Base-by-base conservation (phyloP, 768 basidiomycete genomes). In the Auriscalpium microsporum region DNA sequence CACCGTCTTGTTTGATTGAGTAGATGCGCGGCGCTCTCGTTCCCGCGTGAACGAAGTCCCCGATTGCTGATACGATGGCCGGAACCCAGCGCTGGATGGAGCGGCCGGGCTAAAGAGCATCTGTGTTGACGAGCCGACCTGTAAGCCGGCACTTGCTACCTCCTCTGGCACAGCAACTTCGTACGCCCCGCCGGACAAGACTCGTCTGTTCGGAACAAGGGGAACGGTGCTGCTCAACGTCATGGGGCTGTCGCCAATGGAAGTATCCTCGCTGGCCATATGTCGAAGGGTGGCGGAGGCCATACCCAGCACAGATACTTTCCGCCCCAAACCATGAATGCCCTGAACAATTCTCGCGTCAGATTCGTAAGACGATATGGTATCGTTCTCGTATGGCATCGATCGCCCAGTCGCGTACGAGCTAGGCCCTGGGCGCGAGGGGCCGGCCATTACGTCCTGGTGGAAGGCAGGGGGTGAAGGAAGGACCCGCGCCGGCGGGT, bases 1-100 rank as follows among this genome's bases (percentile, higher is more conserved):
- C 17, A 68, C 69, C 2, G 67, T 63, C 49, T 50, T 64, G 36
- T 52, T 55, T 2, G 81, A 82, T 53, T 74, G 68, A 6, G 72
- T 58, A 5, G 82, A 82, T 40, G 69, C 62, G 36, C 76, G 71
- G 33, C 61, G 55, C 52, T 53, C 51, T 34, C 17, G 37, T 28
- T 36, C 51, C 28, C 28, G 28, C 5, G 28, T 28, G 28, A 28
- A 28, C 7, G 28, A 28, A 28, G 28, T 28, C 19, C 10, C 13
- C 2, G 45, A 47, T n/a, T 16, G 16, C 44, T 38, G 50, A 16
- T 9, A 11, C 13, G 38, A 40, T 19, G 36, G 33, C 16, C 36
- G 46, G 10, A 44, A 13, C 21, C 52, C 55, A 9, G 37, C 40
- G 51, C 47, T 53, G 28, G 13, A 11, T 23, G 50, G 49, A n/a